phyloP scores from a whole-genome alignment of 345 rosid species.

The Carallia pectinifolia region DNA sequence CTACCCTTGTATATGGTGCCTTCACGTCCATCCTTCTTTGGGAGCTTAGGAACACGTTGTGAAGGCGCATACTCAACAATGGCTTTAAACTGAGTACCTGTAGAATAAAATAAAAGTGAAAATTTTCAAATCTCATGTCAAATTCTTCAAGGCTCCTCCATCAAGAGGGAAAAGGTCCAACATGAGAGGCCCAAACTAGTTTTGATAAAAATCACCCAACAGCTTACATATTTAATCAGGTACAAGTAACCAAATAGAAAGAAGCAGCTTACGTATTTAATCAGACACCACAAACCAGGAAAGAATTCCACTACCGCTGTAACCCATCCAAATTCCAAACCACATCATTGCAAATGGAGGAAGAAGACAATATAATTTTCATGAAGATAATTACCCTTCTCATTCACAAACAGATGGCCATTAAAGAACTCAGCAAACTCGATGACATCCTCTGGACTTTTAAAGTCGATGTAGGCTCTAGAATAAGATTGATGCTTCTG shows the following conservation, averaged over 20 bases:
- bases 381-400: conserved; percentile 54
- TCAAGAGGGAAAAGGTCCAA: not conserved
- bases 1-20: conserved; percentile 61
- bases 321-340: too few species aligned
- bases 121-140: not conserved
- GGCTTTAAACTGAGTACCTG: conserved; percentile 65
- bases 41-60: conserved; percentile 58
- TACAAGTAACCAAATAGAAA: too few species aligned
- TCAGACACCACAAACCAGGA: too few species aligned
- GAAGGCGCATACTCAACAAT: conserved; percentile 76
- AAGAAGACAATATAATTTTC: not conserved
- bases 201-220: too few species aligned
- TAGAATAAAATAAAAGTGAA: conserved; percentile 2
- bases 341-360: too few species aligned
- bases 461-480: conserved; percentile 66
- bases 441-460: conserved; percentile 55
- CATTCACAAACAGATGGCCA: conserved; percentile 71
- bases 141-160: not conserved
- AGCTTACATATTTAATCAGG: too few species aligned
- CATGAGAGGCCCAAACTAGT: too few species aligned
- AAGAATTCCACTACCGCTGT: too few species aligned
- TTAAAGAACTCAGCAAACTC: conserved; percentile 75
- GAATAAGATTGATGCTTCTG: conserved; percentile 56
- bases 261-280: too few species aligned
- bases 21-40: conserved; percentile 67